Evolutionary conservation across 2,329 filamentous ascomycete species (phyloP).

Genomic region (Fusarium nodosum): DNA sequence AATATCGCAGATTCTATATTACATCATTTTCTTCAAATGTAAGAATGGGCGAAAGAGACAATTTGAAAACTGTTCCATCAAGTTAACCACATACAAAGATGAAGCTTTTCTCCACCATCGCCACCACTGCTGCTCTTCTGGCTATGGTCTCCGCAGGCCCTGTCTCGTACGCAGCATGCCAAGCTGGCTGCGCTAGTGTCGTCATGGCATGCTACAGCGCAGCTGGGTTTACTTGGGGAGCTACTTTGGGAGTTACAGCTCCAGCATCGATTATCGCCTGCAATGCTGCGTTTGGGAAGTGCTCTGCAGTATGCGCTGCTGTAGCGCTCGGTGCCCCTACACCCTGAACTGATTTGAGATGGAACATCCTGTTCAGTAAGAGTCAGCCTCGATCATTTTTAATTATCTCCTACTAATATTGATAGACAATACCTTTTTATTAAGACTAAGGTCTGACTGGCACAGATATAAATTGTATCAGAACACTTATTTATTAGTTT

Average conservation of each 20-base stretch:
- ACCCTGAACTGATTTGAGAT: neutral
- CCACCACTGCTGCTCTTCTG: neutral
- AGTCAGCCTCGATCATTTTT: neutral
- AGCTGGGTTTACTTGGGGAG: slow-evolving; percentile 12
- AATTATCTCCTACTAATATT: neutral
- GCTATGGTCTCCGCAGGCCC: neutral
- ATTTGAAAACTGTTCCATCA: neutral
- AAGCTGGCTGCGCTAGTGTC: slow-evolving; percentile 3
- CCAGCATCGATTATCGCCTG: slow-evolving; percentile 7
- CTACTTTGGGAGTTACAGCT: slow-evolving; percentile 1
- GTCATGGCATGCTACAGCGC: slow-evolving; percentile 14
- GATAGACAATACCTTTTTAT: neutral
- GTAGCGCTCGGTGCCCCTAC: slow-evolving; percentile 3
- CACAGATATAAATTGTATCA: neutral
- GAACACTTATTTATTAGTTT: neutral
- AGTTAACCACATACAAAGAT: neutral
- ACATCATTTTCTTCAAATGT: neutral
- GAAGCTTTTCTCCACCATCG: neutral
- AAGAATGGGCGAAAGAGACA: neutral
- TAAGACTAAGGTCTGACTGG: neutral
- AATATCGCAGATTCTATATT: neutral
- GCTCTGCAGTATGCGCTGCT: slow-evolving; percentile 11
- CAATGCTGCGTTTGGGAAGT: slow-evolving; percentile 14
- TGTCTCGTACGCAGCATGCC: slow-evolving; percentile 3
- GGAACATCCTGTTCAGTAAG: neutral